Conservation (phyloP, 164 flowering plant species). For the Hamamelis virginiana region DNA sequence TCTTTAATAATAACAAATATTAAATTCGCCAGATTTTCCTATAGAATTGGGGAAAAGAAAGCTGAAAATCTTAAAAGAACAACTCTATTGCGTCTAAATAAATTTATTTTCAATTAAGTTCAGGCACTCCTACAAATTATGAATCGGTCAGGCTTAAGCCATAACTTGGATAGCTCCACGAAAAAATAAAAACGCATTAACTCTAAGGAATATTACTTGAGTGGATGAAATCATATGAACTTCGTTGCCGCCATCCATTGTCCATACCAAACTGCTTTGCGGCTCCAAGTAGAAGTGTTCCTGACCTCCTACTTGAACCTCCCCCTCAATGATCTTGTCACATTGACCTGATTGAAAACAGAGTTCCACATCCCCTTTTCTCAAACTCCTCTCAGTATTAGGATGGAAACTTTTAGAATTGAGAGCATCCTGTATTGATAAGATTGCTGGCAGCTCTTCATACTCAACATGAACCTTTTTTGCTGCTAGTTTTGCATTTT, state of each 20-base stretch:
- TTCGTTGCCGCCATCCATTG: constrained; percentile 85
- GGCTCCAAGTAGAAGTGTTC: constrained; percentile 97
- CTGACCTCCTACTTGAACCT: constrained; percentile 88
- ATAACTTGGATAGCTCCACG: not conserved
- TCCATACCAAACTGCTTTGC: constrained; percentile 72
- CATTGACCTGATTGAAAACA: constrained; percentile 73
- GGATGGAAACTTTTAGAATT: constrained; percentile 69
- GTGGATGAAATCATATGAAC: constrained; percentile 96
- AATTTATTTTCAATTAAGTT: too few relatives aligned
- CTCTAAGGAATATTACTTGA: constrained; percentile 44
- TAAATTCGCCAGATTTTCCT: too few relatives aligned
- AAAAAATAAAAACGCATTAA: not conserved
- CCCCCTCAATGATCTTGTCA: constrained; percentile 79
- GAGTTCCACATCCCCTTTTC: constrained; percentile 77
- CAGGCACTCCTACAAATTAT: not conserved
- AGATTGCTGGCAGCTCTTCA: constrained; percentile 79
- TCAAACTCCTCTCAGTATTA: constrained; percentile 53
- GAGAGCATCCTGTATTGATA: constrained; percentile 80
- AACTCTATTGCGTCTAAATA: too few relatives aligned
- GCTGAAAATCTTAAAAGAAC: too few relatives aligned
- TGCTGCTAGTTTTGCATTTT: constrained; percentile 86
- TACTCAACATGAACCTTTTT: constrained; percentile 69
- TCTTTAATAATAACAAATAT: too few relatives aligned
- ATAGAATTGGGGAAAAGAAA: too few relatives aligned
- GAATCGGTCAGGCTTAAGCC: not conserved